Base-by-base conservation (phyloP, 129 eudicot species). In the Flaveria ramosissima region DNA sequence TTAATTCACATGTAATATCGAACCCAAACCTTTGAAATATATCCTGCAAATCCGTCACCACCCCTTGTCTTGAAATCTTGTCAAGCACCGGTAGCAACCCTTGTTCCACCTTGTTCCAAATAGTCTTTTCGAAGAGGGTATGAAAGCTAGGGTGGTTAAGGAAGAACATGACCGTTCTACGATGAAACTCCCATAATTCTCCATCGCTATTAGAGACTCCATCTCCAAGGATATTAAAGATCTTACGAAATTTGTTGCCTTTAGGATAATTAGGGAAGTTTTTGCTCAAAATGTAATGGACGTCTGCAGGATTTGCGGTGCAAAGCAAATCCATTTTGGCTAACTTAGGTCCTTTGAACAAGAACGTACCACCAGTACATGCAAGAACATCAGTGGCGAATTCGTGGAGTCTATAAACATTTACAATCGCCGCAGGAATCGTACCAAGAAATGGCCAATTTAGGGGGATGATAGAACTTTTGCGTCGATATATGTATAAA, bases 11-110 rank as follows among this genome's bases (percentile, higher is more conserved):
- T 8, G 56, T 47, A 6, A 46, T 36, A 76, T 88, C 93, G 73
- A 85, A 85, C 15, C 85, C 77, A 24, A 85, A 73, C 71, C 90
- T 82, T 45, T 88, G 88, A 63, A 85, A 72, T 15, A 85, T 56
- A 2, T 88, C 88, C 19, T 85, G 88, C 77, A 88, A 41, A 76
- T 88, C 90, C 50, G 80, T 73, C 60, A 45, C 78, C n/a, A 12
- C 53, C 12, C 77, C 78, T n/a, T 13, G 14, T 50, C 27, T 6
- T 0, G 68, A 65, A n/a, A 53, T 13, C 11, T 32, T n/a, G 3
- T 81, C 81, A 0, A 88, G 52, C 12, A 68, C 12, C 0, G 61
- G 70, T 12, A 77, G 5, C n/a, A 77, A 74, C 81, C 48, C 75
- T 7, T 13, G 43, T 45, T 77, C 75, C 12, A 77, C 47, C n/a